Conservation (phyloP, 2,329 filamentous ascomycete species). For the Lizonia empirigonia region DNA sequence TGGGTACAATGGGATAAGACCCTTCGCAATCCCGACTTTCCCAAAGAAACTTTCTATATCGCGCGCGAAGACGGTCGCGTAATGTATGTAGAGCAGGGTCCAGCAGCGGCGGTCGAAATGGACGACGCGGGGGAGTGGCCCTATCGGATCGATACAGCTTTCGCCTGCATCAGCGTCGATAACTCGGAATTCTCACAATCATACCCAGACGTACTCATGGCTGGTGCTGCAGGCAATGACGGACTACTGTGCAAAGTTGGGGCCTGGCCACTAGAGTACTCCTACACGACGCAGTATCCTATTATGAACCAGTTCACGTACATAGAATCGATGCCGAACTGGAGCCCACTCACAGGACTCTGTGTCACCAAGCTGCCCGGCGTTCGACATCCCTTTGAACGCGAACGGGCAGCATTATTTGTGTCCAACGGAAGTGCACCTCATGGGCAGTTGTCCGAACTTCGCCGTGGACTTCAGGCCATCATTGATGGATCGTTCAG, state of each 20-base stretch:
- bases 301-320: slow-evolving; percentile 49
- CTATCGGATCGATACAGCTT: slow-evolving; percentile 79
- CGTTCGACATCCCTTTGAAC: slow-evolving; percentile 27
- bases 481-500: slow-evolving; percentile 37
- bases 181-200: slow-evolving; percentile 55
- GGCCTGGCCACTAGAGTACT: slow-evolving; percentile 40
- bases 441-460: slow-evolving; percentile 52
- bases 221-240: slow-evolving; percentile 77
- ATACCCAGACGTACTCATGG: slow-evolving; percentile 77
- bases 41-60: slow-evolving; percentile 80
- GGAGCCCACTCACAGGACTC: slow-evolving; percentile 60
- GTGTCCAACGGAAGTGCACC: slow-evolving; percentile 53
- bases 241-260: slow-evolving; percentile 76
- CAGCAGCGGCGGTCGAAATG: slow-evolving; percentile 46
- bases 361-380: slow-evolving; percentile 38
- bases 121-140: slow-evolving; percentile 62
- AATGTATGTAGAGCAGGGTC: slow-evolving; percentile 69
- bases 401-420: slow-evolving; percentile 39
- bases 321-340: slow-evolving; percentile 68
- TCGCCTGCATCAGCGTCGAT: slow-evolving; percentile 69
- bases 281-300: slow-evolving; percentile 62
- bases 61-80: slow-evolving; percentile 86
- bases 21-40: slow-evolving; percentile 62
- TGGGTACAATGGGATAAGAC: slow-evolving; percentile 89
- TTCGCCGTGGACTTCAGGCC: slow-evolving; percentile 51